A percentile compares a stretch with the other conserved stretches of the same genome.
Evolutionary conservation across 192 early-diverging fungal genomes (phyloP).

Genomic region (Allomyces javanicus): DNA sequence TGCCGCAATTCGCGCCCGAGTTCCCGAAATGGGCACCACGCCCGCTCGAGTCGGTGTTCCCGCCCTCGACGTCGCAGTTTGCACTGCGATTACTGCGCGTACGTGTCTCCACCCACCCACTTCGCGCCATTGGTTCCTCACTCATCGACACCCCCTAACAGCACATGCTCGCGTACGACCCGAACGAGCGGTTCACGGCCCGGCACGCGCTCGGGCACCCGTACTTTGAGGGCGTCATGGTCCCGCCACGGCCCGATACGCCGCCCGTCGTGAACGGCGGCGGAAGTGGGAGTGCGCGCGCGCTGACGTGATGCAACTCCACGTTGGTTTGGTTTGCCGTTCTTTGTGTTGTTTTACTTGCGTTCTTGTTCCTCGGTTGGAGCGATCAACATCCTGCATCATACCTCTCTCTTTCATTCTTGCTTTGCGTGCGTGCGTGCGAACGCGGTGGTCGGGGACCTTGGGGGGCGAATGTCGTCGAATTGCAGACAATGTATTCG

Average conservation of each 20-base stretch:
- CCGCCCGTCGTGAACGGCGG: too few species aligned
- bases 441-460: too few species aligned
- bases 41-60: conserved; percentile 23
- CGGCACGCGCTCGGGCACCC: conserved; percentile 60
- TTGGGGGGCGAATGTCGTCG: too few species aligned
- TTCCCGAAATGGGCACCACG: conserved; percentile 55
- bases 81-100: conserved; percentile 26
- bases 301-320: too few species aligned
- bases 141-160: conserved; percentile 2
- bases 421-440: too few species aligned
- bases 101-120: not conserved
- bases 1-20: conserved; percentile 61
- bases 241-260: not conserved
- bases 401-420: too few species aligned
- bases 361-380: too few species aligned
- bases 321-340: too few species aligned
- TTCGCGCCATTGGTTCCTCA: not conserved
- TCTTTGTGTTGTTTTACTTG: too few species aligned
- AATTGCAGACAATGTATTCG: too few species aligned
- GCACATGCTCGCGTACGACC: conserved; percentile 55
- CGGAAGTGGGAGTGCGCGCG: too few species aligned
- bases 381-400: too few species aligned
- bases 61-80: conserved; percentile 42
- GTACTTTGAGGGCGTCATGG: conserved; percentile 43
- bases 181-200: conserved; percentile 60